phyloP scores from a whole-genome alignment of 2,329 filamentous ascomycete genomes.

The Clonostachys rosea region DNA sequence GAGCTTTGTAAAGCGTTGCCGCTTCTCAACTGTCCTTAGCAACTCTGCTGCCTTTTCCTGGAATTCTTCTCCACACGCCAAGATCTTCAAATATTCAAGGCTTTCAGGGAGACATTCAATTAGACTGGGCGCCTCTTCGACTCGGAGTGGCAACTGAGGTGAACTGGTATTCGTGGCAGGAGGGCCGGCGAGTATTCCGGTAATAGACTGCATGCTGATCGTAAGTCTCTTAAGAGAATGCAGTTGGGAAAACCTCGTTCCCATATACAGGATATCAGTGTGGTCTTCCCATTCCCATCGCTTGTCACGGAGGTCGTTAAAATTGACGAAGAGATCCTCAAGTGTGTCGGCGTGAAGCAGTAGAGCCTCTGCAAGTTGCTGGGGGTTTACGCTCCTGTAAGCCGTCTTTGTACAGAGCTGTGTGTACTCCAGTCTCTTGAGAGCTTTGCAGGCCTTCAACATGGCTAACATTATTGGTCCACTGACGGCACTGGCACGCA shows the following conservation, averaged over 20 bases:
- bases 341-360: conserved; percentile 2
- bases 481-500: no score
- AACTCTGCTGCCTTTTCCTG: no score
- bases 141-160: not conserved
- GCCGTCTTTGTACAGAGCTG: no score
- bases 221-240: not conserved
- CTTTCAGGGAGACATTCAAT: conserved; percentile 3
- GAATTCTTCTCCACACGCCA: no score
- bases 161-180: not conserved
- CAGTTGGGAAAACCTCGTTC: not conserved
- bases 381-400: not conserved
- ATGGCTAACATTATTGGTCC: not conserved
- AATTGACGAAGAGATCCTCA: conserved; percentile 5
- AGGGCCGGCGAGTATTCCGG: not conserved
- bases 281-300: not conserved
- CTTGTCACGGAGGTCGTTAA: conserved; percentile 2
- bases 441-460: not conserved
- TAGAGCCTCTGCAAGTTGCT: conserved; percentile 2
- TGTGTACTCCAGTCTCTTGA: not conserved
- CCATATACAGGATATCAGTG: not conserved
- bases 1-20: no score
- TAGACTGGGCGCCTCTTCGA: not conserved
- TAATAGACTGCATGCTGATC: not conserved
- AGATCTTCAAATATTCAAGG: conserved; percentile 5
- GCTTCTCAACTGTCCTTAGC: no score